Base-by-base conservation (phyloP, 2,329 filamentous ascomycete species). In the Fusarium pilosicola region DNA sequence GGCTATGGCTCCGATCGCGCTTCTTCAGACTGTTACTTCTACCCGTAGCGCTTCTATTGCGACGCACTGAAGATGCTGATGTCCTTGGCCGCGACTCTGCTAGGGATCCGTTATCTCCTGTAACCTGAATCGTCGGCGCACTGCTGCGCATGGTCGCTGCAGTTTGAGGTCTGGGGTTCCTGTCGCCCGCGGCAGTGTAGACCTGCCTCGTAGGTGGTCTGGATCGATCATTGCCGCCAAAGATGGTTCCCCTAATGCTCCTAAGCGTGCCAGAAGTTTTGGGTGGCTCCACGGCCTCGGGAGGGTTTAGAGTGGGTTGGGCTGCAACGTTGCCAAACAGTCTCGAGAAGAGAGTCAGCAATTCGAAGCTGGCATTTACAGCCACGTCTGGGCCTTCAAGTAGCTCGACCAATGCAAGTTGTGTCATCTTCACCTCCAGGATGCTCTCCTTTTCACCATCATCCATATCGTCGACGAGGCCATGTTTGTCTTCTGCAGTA, bases 401-500 rank as follows among this genome's bases (percentile, higher is more conserved):
- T 22, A 96, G 85, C 82, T 98, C 96, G 7, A 96, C 83, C 26
- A 99, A 88, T 8, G 93, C 89, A 68, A 99, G 86, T 78, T 98
- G 95, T 17, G 96, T 98, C 90, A 98, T 97, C 81, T 97, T 97
- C 70, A 98, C 91, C 81, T 98, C 94, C n/a, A 99, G 84, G 46
- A 99, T 92, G 55, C 90, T 89, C 81, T 95, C 94, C 79, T 95
- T 97, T 79, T 98, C 95, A 32, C 91, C 90, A 65, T 91, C 90
- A 71, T 94, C 92, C 90, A 98, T 94, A 49, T 93, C 90, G 74
- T 96, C 93, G 2, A 97, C 88, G 52, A 94, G 79, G 7, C 91
- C 90, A 71, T 78, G 80, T 24, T 75, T 67, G 17, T 79, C 77
- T 13, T 74, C 71, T 10, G 73, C 52, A 7, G 60, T 67, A 51